Evolutionary conservation across 176 grass and related monocot genomes (phyloP).

Genomic region (Oryza rufipogon): DNA sequence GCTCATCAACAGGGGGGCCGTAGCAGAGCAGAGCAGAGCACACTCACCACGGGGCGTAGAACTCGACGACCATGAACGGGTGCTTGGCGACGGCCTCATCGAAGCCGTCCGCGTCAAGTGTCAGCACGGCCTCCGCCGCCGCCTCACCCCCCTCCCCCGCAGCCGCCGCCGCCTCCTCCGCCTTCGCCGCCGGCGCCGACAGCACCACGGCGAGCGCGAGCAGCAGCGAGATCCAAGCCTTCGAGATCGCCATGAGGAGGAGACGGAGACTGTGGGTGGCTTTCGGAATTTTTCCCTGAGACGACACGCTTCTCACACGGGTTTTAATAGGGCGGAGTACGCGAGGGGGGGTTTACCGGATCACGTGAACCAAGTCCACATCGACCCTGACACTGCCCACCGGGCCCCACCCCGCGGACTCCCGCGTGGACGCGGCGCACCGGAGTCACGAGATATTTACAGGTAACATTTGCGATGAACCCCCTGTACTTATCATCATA

Average conservation of each 20-base stretch:
- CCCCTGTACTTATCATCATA: accelerated
- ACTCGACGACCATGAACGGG: conserved; percentile 92
- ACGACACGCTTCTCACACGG: not conserved
- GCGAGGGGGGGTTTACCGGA: not conserved
- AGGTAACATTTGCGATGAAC: not conserved
- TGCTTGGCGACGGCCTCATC: conserved; percentile 74
- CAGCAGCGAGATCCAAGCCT: conserved; percentile 61
- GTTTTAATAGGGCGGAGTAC: conserved; percentile 30
- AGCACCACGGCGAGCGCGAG: conserved; percentile 52
- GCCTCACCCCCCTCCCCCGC: conserved; percentile 7
- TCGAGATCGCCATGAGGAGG: conserved; percentile 57
- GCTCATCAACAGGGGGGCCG: not conserved
- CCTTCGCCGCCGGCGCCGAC: conserved; percentile 23
- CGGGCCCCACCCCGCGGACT: not conserved
- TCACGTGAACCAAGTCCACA: not conserved
- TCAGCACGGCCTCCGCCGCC: conserved; percentile 64
- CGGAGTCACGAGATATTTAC: conserved; percentile 28
- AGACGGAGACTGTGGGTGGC: no score
- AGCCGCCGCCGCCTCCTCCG: conserved; percentile 5
- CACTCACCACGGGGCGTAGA: conserved; percentile 95
- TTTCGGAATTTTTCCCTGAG: conserved; percentile 17
- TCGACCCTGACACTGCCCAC: accelerated
- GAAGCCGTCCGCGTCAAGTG: conserved; percentile 75
- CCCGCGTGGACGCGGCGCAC: not conserved
- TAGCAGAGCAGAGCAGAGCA: no score